Percentiles rank a stretch among this genome's conserved stretches.
Conservation (phyloP, 768 basidiomycete species). For the Tulasnella sp. region DNA sequence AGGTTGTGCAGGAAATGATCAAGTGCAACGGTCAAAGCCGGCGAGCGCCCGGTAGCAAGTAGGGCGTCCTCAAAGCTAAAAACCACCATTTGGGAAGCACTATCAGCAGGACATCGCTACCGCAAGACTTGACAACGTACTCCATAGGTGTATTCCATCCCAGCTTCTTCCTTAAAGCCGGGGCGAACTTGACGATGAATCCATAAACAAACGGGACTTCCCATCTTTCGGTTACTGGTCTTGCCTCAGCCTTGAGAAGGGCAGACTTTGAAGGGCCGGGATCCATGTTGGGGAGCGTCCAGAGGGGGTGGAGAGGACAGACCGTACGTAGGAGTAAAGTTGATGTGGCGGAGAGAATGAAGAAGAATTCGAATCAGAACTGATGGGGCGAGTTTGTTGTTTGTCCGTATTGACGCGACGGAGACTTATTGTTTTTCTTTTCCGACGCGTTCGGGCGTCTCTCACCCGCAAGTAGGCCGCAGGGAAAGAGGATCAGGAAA, state of each 20-base stretch:
- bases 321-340: not conserved
- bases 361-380: conserved; percentile 15
- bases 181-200: conserved; percentile 79
- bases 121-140: conserved; percentile 49
- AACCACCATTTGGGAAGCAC: not conserved
- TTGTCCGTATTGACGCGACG: not conserved
- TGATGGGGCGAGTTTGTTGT: conserved; percentile 11
- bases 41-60: conserved; percentile 56
- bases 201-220: conserved; percentile 81
- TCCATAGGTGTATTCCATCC: conserved; percentile 79
- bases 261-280: not conserved
- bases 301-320: not conserved
- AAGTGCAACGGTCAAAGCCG: conserved; percentile 67
- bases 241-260: not conserved
- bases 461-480: not conserved
- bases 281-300: not conserved
- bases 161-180: conserved; percentile 67
- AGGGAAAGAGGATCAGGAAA: not conserved
- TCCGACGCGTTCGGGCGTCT: not conserved
- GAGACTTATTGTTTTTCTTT: not conserved
- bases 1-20: conserved; percentile 75
- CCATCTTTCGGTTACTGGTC: conserved; percentile 61
- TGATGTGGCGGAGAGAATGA: not conserved
- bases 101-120: not conserved
- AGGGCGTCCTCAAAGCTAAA: conserved; percentile 74